Evolutionary conservation across 768 basidiomycete species (phyloP).

Genomic region (Leccinum aurantiacum): DNA sequence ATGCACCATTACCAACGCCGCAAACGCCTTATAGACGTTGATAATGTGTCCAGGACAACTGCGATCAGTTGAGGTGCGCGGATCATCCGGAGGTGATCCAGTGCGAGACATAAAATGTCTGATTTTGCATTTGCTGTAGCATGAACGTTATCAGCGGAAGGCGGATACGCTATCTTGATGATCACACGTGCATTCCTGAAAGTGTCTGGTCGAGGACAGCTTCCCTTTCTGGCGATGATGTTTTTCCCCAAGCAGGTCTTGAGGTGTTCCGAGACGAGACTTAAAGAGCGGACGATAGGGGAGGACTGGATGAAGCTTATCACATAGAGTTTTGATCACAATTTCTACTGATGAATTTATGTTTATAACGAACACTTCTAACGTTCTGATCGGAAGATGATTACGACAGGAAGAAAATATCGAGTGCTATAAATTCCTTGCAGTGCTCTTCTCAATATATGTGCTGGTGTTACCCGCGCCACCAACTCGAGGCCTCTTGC

Average conservation of each 20-base stretch:
- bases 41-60: constrained; percentile 14
- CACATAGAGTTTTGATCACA: background rate
- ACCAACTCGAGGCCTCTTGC: background rate
- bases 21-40: constrained; percentile 9
- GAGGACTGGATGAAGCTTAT: constrained; percentile 2
- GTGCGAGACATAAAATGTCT: constrained; percentile 15
- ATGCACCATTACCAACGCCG: constrained; percentile 13
- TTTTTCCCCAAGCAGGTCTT: constrained; percentile 14
- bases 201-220: constrained; percentile 6
- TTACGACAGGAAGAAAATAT: background rate
- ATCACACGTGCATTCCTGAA: constrained; percentile 20
- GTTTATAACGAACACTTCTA: background rate
- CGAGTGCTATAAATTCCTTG: background rate
- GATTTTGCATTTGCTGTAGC: constrained; percentile 26
- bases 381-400: constrained; percentile 1
- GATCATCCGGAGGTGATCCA: constrained; percentile 27
- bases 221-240: constrained; percentile 17
- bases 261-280: constrained; percentile 3
- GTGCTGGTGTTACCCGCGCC: background rate
- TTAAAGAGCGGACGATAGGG: background rate
- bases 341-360: background rate
- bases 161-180: constrained; percentile 21
- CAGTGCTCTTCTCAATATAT: background rate
- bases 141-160: constrained; percentile 24
- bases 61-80: constrained; percentile 28